Evolutionary conservation across 257 asterid genomes (phyloP).

Genomic region (Lycium barbarum): DNA sequence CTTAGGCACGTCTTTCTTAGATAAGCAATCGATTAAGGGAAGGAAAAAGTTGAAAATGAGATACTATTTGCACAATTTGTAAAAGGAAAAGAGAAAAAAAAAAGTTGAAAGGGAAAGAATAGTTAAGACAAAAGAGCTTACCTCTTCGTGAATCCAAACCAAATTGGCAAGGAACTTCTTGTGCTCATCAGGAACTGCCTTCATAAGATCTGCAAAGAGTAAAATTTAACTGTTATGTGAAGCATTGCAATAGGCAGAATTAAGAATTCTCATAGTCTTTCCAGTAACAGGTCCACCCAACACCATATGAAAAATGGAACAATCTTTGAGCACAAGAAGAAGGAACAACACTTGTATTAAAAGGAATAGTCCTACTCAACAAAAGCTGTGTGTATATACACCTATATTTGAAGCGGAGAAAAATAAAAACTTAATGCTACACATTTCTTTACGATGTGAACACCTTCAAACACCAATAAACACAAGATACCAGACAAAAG

Average conservation of each 20-base stretch:
- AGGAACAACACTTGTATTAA: not conserved
- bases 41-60: not conserved
- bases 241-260: not conserved
- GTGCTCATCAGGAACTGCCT: constrained; percentile 86
- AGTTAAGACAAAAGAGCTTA: constrained; percentile 25
- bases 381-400: not conserved
- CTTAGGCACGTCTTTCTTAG: not conserved
- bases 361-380: not conserved
- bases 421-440: not conserved
- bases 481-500: not conserved
- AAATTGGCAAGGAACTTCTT: constrained; percentile 83
- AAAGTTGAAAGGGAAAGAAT: not conserved
- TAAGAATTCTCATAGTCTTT: not conserved
- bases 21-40: not conserved
- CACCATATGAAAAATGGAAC: not conserved
- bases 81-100: not conserved
- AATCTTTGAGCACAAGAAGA: not conserved
- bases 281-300: not conserved
- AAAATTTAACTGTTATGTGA: not conserved
- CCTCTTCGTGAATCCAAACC: constrained; percentile 98
- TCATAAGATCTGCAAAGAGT: constrained; percentile 60
- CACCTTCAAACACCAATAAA: not conserved
- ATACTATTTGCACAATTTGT: too few relatives aligned
- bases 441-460: not conserved
- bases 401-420: not conserved